Percentiles rank a stretch among this genome's conserved stretches.
These are phyloP conservation scores for Exophiala xenobiotica DNA, from an alignment of 2,329 filamentous ascomycete species.

Conservation along the genomic window DNA sequence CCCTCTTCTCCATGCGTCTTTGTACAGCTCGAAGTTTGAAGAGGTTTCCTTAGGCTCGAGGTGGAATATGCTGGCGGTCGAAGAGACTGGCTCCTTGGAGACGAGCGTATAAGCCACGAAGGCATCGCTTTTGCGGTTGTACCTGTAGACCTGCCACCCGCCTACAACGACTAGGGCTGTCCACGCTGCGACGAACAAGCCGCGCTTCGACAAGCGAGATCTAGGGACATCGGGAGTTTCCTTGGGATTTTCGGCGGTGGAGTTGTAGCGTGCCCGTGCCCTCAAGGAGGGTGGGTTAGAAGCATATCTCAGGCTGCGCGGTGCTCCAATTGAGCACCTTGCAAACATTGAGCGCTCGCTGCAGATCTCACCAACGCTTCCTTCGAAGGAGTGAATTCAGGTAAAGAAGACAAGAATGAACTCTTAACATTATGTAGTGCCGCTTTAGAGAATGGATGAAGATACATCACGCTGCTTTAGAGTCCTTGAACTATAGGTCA, in stretches of 20 bases:
- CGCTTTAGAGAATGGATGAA: no score
- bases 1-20: conserved; percentile 58
- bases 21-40: conserved; percentile 40
- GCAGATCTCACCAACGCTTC: no score
- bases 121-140: conserved; percentile 5
- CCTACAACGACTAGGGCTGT: conserved; percentile 3
- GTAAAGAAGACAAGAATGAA: no score
- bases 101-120: conserved; percentile 45
- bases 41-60: conserved; percentile 36
- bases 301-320: conserved; percentile 9
- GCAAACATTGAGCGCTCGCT: conserved; percentile 16
- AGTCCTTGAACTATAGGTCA: no score
- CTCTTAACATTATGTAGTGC: no score
- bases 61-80: conserved; percentile 47
- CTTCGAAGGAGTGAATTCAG: no score
- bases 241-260: conserved; percentile 1
- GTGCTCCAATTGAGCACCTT: conserved; percentile 14
- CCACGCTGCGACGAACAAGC: conserved; percentile 4
- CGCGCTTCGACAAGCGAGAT: neutral
- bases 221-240: conserved; percentile 7
- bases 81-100: conserved; percentile 45
- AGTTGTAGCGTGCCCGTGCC: conserved; percentile 1
- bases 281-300: neutral
- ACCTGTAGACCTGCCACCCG: conserved; percentile 6
- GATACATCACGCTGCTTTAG: no score